These are phyloP conservation scores for Cladosporium halotolerans DNA, from an alignment of 2,329 filamentous ascomycete genomes.

Conservation along the genomic window DNA sequence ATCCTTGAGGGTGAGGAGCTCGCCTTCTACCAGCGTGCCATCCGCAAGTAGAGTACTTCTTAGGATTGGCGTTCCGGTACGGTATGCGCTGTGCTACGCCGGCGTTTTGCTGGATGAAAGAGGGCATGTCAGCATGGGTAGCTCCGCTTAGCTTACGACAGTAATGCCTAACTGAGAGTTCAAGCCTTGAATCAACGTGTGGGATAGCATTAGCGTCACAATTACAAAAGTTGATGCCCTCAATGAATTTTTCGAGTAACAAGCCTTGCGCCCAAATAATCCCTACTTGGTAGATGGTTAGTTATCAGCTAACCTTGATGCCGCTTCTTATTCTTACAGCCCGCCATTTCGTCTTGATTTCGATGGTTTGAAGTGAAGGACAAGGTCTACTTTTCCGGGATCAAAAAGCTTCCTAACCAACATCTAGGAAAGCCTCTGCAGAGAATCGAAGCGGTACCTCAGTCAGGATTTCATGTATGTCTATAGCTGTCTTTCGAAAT, in stretches of 20 bases:
- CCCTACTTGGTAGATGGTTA: too few species aligned
- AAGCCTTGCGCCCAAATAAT: too few species aligned
- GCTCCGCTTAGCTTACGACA: conserved; percentile 11
- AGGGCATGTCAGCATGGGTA: conserved; percentile 6
- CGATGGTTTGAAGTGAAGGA: too few species aligned
- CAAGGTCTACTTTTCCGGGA: too few species aligned
- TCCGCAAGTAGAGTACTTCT: conserved; percentile 75
- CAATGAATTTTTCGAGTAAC: background rate
- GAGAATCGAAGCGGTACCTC: too few species aligned
- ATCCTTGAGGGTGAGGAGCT: conserved; percentile 99
- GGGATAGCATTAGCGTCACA: conserved; percentile 11
- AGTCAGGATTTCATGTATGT: too few species aligned
- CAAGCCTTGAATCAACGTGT: conserved; percentile 10
- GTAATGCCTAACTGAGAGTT: conserved; percentile 8
- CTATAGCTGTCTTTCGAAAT: too few species aligned
- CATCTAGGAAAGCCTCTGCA: too few species aligned
- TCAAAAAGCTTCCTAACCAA: too few species aligned
- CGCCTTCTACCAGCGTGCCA: conserved; percentile 99
- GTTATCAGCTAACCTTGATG: too few species aligned
- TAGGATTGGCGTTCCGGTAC: conserved; percentile 9
- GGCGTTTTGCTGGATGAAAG: conserved; percentile 7
- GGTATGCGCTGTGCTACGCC: conserved; percentile 7
- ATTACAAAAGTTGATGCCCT: conserved; percentile 11
- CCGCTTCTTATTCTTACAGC: too few species aligned
- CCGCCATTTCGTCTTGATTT: too few species aligned